Base-by-base conservation (phyloP, 352 stramenopile species). In the Phytophthora pini region DNA sequence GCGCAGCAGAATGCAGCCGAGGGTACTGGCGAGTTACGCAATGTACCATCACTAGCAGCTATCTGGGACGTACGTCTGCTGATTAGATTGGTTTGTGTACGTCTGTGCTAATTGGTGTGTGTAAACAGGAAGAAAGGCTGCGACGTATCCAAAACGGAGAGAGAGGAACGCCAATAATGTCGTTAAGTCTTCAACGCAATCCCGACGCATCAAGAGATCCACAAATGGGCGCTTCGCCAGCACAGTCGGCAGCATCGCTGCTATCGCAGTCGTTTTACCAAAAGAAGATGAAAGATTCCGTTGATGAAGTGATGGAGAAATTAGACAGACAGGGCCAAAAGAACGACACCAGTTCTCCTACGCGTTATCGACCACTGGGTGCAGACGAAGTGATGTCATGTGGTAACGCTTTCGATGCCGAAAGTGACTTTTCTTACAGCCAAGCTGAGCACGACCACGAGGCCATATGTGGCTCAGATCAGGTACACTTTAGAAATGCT, bases 211-310 rank as follows among this genome's bases (percentile, higher is more conserved):
- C 64, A 1, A 65, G 55, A 31, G 24, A 29, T 1, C 64, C 49
- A 5, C 56, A 39, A 32, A 61, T 65, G 27, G 74, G 54, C 32
- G 62, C 58, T 15, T 72, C 74, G 1, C 70, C 82, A 15, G 72
- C 75, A 8, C 61, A 74, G n/a, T 74, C 73, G 5, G 43, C 76
- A 20, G 80, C 80, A 5, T 83, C 82, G 29, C 53, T 91, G 24
- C 54, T 96, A 11, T 94, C 88, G 2, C 88, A 96, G 47, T 94
- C 88, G 12, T 88, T 88, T 76, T 96, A 94, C 43, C 70, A 78
- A 5, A 72, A 90, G n/a, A 90, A 89, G 38, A 90, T 94, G 77
- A 74, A 87, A 62, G 70, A 85, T 8, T 89, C 86, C 9, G 56
- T 90, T 7, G 65, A 82, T n/a, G 38, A 56, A 3, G 79, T 96